Evolutionary conservation across 768 basidiomycete genomes (phyloP).

Genomic region (Mycena haematopus): DNA sequence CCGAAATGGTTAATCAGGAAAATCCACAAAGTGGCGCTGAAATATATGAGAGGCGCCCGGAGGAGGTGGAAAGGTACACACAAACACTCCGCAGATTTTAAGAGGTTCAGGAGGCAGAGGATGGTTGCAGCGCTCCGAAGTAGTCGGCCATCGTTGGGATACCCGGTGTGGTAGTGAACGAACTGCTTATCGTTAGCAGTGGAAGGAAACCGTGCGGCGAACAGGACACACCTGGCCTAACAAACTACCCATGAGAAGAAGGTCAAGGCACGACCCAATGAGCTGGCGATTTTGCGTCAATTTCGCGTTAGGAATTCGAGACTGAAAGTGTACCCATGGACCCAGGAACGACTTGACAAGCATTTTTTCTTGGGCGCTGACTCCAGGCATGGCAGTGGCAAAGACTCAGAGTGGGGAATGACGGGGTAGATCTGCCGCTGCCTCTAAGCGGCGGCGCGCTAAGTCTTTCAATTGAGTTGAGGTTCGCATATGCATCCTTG

Average conservation of each 20-base stretch:
- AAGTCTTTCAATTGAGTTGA: too few species aligned
- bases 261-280: slow-evolving; percentile 11
- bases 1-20: slow-evolving; percentile 1
- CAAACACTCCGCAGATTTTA: slow-evolving; percentile 16
- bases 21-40: slow-evolving; percentile 16
- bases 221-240: slow-evolving; percentile 11
- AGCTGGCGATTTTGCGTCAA: slow-evolving; percentile 12
- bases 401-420: too few species aligned
- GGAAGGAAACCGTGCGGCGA: not conserved
- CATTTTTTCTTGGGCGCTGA: too few species aligned
- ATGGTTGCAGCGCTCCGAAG: too few species aligned
- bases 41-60: not conserved
- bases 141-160: not conserved
- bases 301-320: not conserved
- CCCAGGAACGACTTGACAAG: slow-evolving; percentile 11
- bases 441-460: too few species aligned
- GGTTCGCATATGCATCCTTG: too few species aligned
- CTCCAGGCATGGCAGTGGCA: too few species aligned
- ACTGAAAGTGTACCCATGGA: slow-evolving; percentile 17
- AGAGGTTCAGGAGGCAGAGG: not conserved
- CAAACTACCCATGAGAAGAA: slow-evolving; percentile 14
- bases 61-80: slow-evolving; percentile 1
- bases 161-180: slow-evolving; percentile 14
- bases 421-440: too few species aligned
- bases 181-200: slow-evolving; percentile 3